A percentile compares a stretch with the other conserved stretches of the same genome.
phyloP scores from a whole-genome alignment of 495 filamentous ascomycete genomes.

The Trichoderma gamsii region DNA sequence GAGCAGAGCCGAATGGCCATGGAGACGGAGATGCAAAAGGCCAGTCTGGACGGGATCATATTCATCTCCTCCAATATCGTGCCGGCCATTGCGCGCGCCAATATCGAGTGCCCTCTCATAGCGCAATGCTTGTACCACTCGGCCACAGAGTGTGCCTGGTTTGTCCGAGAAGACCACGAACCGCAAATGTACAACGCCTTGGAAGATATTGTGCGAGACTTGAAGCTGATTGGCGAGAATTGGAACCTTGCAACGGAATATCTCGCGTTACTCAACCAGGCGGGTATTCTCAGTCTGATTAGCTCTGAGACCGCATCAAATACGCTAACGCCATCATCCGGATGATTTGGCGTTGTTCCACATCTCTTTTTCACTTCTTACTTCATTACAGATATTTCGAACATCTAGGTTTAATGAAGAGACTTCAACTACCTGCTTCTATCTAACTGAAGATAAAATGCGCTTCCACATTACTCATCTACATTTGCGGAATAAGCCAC shows the following conservation, averaged over 20 bases:
- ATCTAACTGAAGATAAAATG: neutral
- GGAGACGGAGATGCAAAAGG: conserved; percentile 8
- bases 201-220: neutral
- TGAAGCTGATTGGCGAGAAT: neutral
- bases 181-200: neutral
- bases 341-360: neutral
- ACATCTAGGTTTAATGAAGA: neutral
- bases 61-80: neutral
- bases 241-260: neutral
- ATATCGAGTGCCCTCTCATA: conserved; percentile 10
- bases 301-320: neutral
- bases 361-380: no score
- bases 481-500: neutral
- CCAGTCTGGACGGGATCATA: neutral
- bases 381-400: no score
- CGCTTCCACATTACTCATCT: neutral
- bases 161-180: conserved; percentile 3
- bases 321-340: neutral
- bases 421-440: neutral
- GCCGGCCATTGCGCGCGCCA: neutral
- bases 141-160: conserved; percentile 3
- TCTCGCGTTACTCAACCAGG: neutral
- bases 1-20: neutral
- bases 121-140: neutral
- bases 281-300: neutral